phyloP scores from a whole-genome alignment of 306 rosid species.

The Lathyrus sativus region DNA sequence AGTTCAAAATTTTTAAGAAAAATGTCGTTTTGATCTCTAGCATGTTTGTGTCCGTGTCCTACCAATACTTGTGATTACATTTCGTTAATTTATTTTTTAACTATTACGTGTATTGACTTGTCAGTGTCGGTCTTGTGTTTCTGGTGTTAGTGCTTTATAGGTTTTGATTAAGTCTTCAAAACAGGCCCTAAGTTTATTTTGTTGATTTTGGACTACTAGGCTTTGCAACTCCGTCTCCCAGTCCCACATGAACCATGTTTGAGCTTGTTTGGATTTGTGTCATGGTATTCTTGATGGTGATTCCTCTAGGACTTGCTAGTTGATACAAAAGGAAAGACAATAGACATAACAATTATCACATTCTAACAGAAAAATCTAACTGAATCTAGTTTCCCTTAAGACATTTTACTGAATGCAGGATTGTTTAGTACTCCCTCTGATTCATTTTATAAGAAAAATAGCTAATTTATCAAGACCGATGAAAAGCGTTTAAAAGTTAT shows the following conservation, averaged over 20 bases:
- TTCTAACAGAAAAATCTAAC: slow-evolving; percentile 24
- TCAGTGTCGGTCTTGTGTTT: too few species aligned
- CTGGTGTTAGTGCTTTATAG: too few species aligned
- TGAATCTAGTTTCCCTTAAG: neutral
- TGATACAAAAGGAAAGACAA: neutral
- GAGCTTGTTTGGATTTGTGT: slow-evolving; percentile 7
- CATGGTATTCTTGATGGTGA: neutral
- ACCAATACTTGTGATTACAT: too few species aligned
- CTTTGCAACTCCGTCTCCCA: neutral
- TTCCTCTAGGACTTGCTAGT: neutral
- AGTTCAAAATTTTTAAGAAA: too few species aligned
- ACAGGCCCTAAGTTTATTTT: too few species aligned
- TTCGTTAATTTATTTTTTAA: too few species aligned
- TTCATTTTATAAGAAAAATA: neutral
- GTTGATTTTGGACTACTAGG: too few species aligned
- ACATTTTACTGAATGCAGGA: slow-evolving; percentile 1
- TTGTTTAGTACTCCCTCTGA: neutral
- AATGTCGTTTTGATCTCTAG: too few species aligned
- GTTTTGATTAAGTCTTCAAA: too few species aligned
- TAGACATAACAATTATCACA: neutral
- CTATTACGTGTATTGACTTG: too few species aligned
- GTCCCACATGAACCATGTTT: neutral
- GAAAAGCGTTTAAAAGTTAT: neutral
- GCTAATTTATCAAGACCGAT: neutral
- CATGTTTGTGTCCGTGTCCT: too few species aligned